Evolutionary conservation across 768 basidiomycete species (phyloP).

Genomic region (Tylopilus subfusipes): DNA sequence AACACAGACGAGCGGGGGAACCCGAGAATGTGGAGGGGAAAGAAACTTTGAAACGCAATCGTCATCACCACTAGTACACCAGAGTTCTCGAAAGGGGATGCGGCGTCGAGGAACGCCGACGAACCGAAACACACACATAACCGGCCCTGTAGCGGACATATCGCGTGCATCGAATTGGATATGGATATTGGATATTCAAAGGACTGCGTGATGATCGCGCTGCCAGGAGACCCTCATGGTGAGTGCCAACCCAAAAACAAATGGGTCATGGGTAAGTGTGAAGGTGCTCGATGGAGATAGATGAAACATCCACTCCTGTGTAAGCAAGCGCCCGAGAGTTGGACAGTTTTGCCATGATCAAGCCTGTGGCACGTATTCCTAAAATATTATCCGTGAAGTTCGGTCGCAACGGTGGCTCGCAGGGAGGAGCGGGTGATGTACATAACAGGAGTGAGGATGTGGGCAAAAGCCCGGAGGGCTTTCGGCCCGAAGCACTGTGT

Average conservation of each 20-base stretch:
- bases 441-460: too few species aligned
- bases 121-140: not conserved
- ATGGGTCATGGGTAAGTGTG: conserved; percentile 1
- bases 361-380: too few species aligned
- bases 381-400: too few species aligned
- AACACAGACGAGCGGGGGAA: not conserved
- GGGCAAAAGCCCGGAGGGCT: too few species aligned
- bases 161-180: not conserved
- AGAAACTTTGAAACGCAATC: not conserved
- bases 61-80: not conserved
- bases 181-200: conserved; percentile 1
- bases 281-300: conserved; percentile 2
- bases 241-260: not conserved
- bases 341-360: not conserved
- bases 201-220: conserved; percentile 10
- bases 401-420: too few species aligned
- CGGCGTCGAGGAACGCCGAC: not conserved
- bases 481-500: too few species aligned
- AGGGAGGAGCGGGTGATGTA: too few species aligned
- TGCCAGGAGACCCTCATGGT: not conserved
- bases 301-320: not conserved
- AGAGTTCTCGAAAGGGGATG: not conserved
- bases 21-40: not conserved
- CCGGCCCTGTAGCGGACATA: not conserved
- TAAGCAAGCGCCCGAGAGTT: not conserved